These are phyloP conservation scores for Pneumocystis wakefieldiae DNA, from an alignment of 1,139 yeast genomes.

Conservation along the genomic window DNA sequence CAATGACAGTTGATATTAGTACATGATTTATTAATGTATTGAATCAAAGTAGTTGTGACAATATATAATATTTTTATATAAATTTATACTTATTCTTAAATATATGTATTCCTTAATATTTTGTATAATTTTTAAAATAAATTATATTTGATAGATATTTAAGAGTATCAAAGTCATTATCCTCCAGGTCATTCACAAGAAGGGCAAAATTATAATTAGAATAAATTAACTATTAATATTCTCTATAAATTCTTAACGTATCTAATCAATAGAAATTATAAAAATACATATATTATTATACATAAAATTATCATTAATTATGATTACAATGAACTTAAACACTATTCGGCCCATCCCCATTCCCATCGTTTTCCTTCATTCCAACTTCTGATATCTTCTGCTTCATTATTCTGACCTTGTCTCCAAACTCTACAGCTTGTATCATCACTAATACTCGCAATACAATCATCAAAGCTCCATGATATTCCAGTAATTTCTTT, in stretches of 20 bases:
- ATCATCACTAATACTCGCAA: constrained; percentile 3
- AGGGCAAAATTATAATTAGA: no score
- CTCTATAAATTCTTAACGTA: no score
- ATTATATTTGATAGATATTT: no score
- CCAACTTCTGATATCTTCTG: not conserved
- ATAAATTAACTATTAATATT: no score
- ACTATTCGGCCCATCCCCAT: not conserved
- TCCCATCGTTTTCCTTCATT: not conserved
- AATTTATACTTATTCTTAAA: no score
- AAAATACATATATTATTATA: not conserved
- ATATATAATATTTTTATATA: no score
- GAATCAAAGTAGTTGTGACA: no score
- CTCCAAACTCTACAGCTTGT: constrained; percentile 1
- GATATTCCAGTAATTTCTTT: constrained; percentile 2
- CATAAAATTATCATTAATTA: not conserved
- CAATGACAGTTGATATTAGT: not conserved
- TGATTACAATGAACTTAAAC: not conserved
- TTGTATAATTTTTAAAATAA: no score
- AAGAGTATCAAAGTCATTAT: no score
- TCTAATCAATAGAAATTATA: not conserved
- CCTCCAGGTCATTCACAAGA: no score
- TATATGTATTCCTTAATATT: no score
- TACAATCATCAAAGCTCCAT: not conserved
- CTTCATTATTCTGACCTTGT: not conserved
- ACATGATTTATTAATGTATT: no score